Conservation (phyloP, 352 stramenopile genomes). For the Phytopythium mirpurense region DNA sequence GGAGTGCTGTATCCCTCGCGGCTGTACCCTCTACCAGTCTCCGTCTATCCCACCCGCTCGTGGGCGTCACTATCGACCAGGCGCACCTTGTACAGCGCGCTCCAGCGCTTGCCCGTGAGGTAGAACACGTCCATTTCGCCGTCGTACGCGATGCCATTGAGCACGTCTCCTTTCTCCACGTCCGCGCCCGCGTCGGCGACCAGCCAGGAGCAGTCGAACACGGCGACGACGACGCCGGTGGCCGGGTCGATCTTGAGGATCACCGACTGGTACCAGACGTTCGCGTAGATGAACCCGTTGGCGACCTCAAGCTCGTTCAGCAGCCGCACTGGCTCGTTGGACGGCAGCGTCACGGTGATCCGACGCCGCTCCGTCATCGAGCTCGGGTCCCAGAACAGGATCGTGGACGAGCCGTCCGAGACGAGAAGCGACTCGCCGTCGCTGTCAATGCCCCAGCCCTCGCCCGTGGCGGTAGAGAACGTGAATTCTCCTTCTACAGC, state of each 20-base stretch:
- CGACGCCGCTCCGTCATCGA: constrained; percentile 72
- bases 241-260: constrained; percentile 91
- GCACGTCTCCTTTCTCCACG: constrained; percentile 56
- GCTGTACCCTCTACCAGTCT: neutral
- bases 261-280: constrained; percentile 92
- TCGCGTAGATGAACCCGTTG: constrained; percentile 91
- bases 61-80: constrained; percentile 34
- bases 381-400: constrained; percentile 90
- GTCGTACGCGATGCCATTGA: constrained; percentile 94
- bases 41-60: neutral
- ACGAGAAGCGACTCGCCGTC: constrained; percentile 56
- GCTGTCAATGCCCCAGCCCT: constrained; percentile 95
- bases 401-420: constrained; percentile 84
- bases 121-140: constrained; percentile 88
- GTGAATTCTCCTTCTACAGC: constrained; percentile 54
- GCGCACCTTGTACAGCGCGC: constrained; percentile 86
- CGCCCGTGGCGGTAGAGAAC: constrained; percentile 62
- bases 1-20: too few relatives aligned
- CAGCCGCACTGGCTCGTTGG: constrained; percentile 38
- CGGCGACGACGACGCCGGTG: constrained; percentile 77
- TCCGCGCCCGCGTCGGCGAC: constrained; percentile 52
- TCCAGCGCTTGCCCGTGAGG: constrained; percentile 92
- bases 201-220: constrained; percentile 82
- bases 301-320: constrained; percentile 94
- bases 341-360: constrained; percentile 54